Percentiles rank a stretch among this genome's conserved stretches.
Evolutionary conservation across 345 rosid genomes (phyloP).

Genomic region (Lepidium sativum): DNA sequence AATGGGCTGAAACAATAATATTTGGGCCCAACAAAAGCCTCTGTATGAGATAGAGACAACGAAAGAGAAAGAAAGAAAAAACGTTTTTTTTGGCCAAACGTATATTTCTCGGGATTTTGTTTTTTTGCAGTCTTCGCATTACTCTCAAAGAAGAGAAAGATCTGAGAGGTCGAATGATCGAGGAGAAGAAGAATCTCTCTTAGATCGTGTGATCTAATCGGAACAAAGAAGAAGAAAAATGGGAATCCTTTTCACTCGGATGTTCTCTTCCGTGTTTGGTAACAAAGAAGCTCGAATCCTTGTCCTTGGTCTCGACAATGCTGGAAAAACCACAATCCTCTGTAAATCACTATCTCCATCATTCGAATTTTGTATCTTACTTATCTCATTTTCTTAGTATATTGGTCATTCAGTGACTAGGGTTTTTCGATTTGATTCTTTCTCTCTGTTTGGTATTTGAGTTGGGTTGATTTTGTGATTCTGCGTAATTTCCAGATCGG

Average conservation of each 20-base stretch:
- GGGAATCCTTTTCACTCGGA: slow-evolving; percentile 69
- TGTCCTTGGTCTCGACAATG: slow-evolving; percentile 89
- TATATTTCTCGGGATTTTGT: not conserved
- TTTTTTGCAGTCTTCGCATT: not conserved
- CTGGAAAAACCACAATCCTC: slow-evolving; percentile 84
- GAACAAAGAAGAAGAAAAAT: slow-evolving; percentile 22
- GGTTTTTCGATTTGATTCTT: not conserved
- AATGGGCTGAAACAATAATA: not conserved
- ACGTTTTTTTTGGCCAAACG: not conserved
- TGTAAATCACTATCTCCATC: slow-evolving; percentile 29
- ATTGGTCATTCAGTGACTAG: not conserved
- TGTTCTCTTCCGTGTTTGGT: slow-evolving; percentile 73
- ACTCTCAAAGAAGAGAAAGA: slow-evolving; percentile 7
- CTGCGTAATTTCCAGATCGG: slow-evolving; percentile 48
- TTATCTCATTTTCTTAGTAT: not conserved
- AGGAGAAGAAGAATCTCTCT: slow-evolving; percentile 25
- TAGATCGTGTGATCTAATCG: slow-evolving; percentile 21
- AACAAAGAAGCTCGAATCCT: slow-evolving; percentile 83
- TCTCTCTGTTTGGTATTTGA: slow-evolving; percentile 1
- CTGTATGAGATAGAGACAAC: not conserved
- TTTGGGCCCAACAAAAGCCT: not conserved
- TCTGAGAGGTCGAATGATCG: slow-evolving; percentile 25
- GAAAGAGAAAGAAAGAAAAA: not conserved
- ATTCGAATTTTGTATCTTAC: not conserved
- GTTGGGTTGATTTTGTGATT: not conserved